Evolutionary conservation across 2,329 filamentous ascomycete genomes (phyloP).

Genomic region (Pseudogymnoascus sp.): DNA sequence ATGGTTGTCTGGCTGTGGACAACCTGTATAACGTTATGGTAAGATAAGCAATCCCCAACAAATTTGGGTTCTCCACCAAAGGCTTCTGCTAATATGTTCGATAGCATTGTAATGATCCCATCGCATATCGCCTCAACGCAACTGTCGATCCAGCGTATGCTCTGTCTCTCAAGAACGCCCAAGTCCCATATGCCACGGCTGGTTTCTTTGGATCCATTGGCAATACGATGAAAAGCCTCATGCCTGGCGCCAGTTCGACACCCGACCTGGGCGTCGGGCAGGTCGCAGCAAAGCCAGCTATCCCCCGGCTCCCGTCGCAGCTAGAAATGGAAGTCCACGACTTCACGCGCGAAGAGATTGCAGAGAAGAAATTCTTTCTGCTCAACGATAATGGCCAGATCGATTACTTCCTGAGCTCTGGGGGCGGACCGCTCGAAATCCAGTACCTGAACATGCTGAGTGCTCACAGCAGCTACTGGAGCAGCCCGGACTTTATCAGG

Average conservation of each 20-base stretch:
- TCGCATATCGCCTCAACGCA: conserved; percentile 87
- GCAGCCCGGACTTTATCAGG: conserved; percentile 76
- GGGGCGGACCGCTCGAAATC: conserved; percentile 81
- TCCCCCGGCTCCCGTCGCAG: conserved; percentile 49
- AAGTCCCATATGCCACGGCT: conserved; percentile 66
- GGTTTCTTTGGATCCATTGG: conserved; percentile 60
- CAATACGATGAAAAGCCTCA: conserved; percentile 54
- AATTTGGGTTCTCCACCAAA: conserved; percentile 23
- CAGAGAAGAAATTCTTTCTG: conserved; percentile 77
- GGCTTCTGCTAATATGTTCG: conserved; percentile 15
- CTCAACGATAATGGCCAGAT: conserved; percentile 97
- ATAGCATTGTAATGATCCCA: conserved; percentile 55
- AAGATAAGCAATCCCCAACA: background rate
- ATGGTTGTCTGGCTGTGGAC: conserved; percentile 88
- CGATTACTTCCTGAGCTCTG: conserved; percentile 79
- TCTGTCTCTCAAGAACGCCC: conserved; percentile 65
- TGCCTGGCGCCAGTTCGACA: conserved; percentile 41
- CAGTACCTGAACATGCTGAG: conserved; percentile 97
- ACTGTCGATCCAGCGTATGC: conserved; percentile 79
- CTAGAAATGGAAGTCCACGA: conserved; percentile 95
- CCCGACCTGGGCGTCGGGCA: conserved; percentile 34
- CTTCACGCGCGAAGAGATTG: conserved; percentile 85
- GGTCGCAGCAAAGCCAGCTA: conserved; percentile 24
- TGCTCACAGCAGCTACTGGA: conserved; percentile 93
- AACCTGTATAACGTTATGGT: conserved; percentile 89